Percentiles rank a stretch among this genome's conserved stretches.
These are phyloP conservation scores for Dioscorea dumetorum DNA, from an alignment of 106 monocot species.

Conservation along the genomic window DNA sequence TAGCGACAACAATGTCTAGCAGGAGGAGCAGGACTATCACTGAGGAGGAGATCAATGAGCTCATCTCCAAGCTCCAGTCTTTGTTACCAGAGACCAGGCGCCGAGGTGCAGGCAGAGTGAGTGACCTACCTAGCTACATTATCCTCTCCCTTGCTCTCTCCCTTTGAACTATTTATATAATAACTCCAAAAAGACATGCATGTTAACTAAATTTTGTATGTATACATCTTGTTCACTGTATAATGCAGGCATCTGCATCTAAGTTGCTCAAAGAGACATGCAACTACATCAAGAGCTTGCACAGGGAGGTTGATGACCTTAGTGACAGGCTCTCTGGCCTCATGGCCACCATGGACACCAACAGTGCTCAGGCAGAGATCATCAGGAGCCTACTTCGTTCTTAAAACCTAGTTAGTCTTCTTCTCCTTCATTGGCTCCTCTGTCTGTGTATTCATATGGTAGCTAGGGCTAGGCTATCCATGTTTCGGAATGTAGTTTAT, in stretches of 20 bases:
- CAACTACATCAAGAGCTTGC: slow-evolving; percentile 88
- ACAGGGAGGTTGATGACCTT: slow-evolving; percentile 83
- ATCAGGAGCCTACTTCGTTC: slow-evolving; percentile 53
- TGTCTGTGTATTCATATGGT: background rate
- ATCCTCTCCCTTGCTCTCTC: background rate
- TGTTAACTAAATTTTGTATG: too few relatives aligned
- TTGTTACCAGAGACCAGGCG: slow-evolving; percentile 61
- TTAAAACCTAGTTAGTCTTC: background rate
- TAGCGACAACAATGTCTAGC: slow-evolving; percentile 28
- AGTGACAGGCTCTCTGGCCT: slow-evolving; percentile 77
- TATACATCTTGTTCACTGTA: background rate
- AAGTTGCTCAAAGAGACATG: slow-evolving; percentile 93
- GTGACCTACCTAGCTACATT: background rate
- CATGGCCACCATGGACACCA: slow-evolving; percentile 61
- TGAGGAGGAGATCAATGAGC: slow-evolving; percentile 68
- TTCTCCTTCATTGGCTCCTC: background rate
- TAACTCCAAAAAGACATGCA: background rate
- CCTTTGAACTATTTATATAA: background rate
- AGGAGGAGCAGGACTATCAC: slow-evolving; percentile 36
- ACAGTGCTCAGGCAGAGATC: slow-evolving; percentile 76
- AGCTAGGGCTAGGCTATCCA: background rate
- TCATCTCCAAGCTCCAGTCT: slow-evolving; percentile 74
- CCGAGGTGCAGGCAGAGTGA: slow-evolving; percentile 40
- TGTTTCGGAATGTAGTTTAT: background rate
- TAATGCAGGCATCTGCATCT: slow-evolving; percentile 46